These are phyloP conservation scores for Cocos nucifera DNA, from an alignment of 176 grass and related monocot genomes.

Conservation along the genomic window DNA sequence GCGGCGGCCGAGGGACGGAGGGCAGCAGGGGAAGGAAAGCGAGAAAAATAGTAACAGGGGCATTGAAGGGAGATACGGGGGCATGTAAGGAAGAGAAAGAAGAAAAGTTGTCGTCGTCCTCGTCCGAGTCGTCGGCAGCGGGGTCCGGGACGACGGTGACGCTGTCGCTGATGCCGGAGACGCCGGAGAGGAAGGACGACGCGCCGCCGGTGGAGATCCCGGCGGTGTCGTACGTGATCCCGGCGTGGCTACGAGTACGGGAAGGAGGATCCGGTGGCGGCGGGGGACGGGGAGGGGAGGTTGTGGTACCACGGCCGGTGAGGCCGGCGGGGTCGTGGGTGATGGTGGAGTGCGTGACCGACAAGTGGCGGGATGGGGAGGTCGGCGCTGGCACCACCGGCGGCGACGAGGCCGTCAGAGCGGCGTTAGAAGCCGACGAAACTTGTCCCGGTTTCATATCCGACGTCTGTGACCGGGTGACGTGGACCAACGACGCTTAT, in stretches of 20 bases:
- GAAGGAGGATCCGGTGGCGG: not conserved
- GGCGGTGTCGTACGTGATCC: not conserved
- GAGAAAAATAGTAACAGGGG: not conserved
- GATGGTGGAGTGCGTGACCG: conserved; percentile 50
- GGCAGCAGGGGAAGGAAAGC: not conserved
- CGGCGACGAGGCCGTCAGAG: conserved; percentile 7
- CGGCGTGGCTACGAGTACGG: not conserved
- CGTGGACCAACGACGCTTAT: conserved; percentile 53
- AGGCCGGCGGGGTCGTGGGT: conserved; percentile 23
- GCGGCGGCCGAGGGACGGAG: conserved; percentile 10
- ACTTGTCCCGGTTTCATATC: conserved; percentile 39
- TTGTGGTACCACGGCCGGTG: not conserved
- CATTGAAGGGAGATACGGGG: not conserved
- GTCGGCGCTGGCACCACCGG: not conserved
- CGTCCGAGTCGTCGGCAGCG: conserved; percentile 8
- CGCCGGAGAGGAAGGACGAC: not conserved
- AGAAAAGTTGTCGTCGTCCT: no score
- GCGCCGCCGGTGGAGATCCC: no score
- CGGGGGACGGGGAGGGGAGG: not conserved
- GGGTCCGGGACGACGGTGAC: conserved; percentile 18
- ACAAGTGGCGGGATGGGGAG: conserved; percentile 41
- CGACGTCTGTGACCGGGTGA: conserved; percentile 60
- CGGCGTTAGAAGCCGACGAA: conserved; percentile 5
- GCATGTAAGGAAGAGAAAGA: no score
- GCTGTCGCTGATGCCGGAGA: not conserved